Base-by-base conservation (phyloP, 805 yeast genomes). In the Yarrowia sp. region DNA sequence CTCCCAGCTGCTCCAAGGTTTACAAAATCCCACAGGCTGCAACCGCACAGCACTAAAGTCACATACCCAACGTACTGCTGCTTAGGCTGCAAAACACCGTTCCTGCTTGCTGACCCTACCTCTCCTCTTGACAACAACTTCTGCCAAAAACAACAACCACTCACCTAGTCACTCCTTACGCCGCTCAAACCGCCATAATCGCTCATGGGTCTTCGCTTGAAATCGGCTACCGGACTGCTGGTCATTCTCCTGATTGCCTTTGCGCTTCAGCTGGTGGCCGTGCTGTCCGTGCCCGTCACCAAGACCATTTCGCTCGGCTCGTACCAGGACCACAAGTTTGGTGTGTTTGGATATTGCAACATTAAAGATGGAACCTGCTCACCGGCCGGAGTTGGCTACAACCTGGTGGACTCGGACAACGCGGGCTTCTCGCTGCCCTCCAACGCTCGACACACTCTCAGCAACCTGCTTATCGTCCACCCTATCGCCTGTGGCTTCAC, bases 281-380 rank as follows among this genome's bases (percentile, higher is more conserved):
- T 86, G 5, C 68, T 87, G 8, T 79, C 91, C 0, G 86, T 81
- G 2, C 93, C 93, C 0, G 74, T 87, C 14, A 81, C 88, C 0
- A 70, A 73, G 10, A 66, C 68, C 18, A 77, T 87, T 31, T 70
- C 82, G 2, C 78, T 88, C 2, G 82, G 88, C 57, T 73, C 79
- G 1, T 84, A 78, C 71, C 76, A 77, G 18, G 83, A 80, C 17
- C 79, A 79, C 71, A 73, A 76, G 67, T 88, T 85, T 71, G 93
- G 93, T 1, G 89, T 88, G 1, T 86, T 86, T 74, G 93, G 93
- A 1, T 80, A 84, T 69, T 88, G 93, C 73, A 71, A 76, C 39
- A 61, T 51, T 13, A 65, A 66, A 14, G 70, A 74, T 7, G 71
- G 71, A 3, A 68, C 68, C 0, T 84, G 87, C 70, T 77, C 83